A percentile compares a stretch with the other conserved stretches of the same genome.
phyloP scores from a whole-genome alignment of 306 rosid species.

The Parietaria judaica region DNA sequence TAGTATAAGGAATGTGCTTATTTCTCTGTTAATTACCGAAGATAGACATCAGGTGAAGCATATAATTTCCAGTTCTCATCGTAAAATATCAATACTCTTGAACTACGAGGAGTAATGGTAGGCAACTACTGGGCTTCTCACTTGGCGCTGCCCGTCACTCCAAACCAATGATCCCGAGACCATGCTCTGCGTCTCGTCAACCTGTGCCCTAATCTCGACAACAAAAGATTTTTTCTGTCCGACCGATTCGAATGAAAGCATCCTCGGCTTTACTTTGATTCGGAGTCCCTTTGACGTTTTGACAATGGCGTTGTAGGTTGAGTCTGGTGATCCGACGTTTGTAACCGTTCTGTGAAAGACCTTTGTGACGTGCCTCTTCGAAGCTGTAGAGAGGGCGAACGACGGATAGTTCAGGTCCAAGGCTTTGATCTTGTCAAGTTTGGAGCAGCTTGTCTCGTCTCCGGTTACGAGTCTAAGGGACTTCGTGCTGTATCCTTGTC shows the following conservation, averaged over 20 bases:
- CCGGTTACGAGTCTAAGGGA: constrained; percentile 2
- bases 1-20: too few relatives aligned
- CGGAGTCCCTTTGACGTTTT: not conserved
- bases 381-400: not conserved
- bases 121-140: constrained; percentile 19
- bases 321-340: constrained; percentile 23
- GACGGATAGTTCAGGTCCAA: constrained; percentile 19
- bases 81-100: too few relatives aligned
- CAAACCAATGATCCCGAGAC: constrained; percentile 16
- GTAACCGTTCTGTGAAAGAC: constrained; percentile 15
- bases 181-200: not conserved
- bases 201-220: constrained; percentile 1
- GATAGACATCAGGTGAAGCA: too few relatives aligned
- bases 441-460: not conserved
- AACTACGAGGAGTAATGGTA: too few relatives aligned
- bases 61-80: too few relatives aligned
- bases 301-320: constrained; percentile 19
- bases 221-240: constrained; percentile 4
- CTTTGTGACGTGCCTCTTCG: not conserved
- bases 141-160: constrained; percentile 14
- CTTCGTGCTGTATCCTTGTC: not conserved
- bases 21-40: too few relatives aligned
- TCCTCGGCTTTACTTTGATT: constrained; percentile 10
- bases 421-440: not conserved
- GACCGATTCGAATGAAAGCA: constrained; percentile 8